A percentile compares a stretch with the other conserved stretches of the same genome.
These are phyloP conservation scores for Hypoxylon sp. DNA, from an alignment of 2,329 filamentous ascomycete species.

Conservation along the genomic window DNA sequence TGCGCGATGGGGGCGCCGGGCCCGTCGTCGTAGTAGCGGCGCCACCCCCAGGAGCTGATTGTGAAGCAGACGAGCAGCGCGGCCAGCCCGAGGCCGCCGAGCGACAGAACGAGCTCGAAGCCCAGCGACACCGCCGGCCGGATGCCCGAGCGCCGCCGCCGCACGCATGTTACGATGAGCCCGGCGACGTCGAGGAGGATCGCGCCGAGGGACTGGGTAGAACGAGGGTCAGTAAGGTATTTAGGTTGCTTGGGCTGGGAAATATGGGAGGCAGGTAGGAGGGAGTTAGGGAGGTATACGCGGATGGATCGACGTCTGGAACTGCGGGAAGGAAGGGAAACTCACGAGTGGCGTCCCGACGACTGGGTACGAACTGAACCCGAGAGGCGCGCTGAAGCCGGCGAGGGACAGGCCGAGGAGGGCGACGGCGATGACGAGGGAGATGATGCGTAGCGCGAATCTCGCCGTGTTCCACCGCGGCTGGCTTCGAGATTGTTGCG, in stretches of 20 bases:
- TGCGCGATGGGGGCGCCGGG: background rate
- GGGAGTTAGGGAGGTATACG: too few species aligned
- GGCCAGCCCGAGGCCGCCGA: constrained; percentile 4
- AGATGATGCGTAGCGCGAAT: constrained; percentile 11
- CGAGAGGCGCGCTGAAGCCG: background rate
- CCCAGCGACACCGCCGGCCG: constrained; percentile 12
- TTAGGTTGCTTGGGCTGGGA: too few species aligned
- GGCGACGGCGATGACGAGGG: background rate
- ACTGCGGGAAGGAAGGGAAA: too few species aligned
- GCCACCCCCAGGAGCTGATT: background rate
- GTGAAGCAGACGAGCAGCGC: constrained; percentile 1
- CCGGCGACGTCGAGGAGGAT: constrained; percentile 8
- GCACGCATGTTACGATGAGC: constrained; percentile 13
- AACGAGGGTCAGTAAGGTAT: too few species aligned
- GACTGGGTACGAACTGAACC: constrained; percentile 7
- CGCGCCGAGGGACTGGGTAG: background rate
- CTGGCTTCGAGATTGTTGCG: constrained; percentile 1
- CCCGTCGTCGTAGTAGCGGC: background rate
- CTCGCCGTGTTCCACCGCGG: constrained; percentile 8
- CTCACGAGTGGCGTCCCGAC: constrained; percentile 15
- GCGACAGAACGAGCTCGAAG: constrained; percentile 16
- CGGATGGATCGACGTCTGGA: too few species aligned
- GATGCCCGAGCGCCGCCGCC: constrained; percentile 2
- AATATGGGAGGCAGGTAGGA: too few species aligned
- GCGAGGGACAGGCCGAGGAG: constrained; percentile 7